Evolutionary conservation across 2,329 filamentous ascomycete species (phyloP).

Genomic region (Pseudocercospora musae): DNA sequence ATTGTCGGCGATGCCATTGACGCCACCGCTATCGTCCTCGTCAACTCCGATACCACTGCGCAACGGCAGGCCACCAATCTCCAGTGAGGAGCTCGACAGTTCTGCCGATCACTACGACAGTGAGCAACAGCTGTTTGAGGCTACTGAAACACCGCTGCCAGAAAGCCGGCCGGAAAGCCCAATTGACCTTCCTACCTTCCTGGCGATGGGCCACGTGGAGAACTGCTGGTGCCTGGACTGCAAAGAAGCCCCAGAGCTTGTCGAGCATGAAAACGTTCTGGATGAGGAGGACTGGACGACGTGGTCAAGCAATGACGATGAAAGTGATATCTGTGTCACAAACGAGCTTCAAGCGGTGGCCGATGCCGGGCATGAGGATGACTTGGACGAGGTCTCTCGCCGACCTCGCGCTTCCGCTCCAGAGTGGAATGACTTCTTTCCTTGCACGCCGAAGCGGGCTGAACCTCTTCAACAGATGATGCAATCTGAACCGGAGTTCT

Average conservation of each 20-base stretch:
- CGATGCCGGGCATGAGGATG: conserved; percentile 8
- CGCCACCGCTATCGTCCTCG: background rate
- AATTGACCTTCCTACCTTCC: conserved; percentile 29
- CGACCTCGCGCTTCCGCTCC: background rate
- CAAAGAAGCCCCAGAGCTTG: conserved; percentile 22
- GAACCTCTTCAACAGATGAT: background rate
- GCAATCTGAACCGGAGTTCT: conserved; percentile 6
- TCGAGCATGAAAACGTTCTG: conserved; percentile 11
- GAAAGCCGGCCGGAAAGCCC: conserved; percentile 11
- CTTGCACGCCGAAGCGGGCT: background rate
- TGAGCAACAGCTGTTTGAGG: conserved; percentile 28
- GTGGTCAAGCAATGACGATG: conserved; percentile 18
- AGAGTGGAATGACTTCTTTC: conserved; percentile 12
- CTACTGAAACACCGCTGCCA: conserved; percentile 9
- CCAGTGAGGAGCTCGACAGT: conserved; percentile 11
- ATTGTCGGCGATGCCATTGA: conserved; percentile 16
- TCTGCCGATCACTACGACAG: conserved; percentile 29
- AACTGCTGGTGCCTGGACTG: conserved; percentile 31
- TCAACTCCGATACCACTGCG: background rate
- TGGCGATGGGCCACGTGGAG: conserved; percentile 31
- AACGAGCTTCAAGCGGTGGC: background rate
- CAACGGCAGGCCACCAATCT: background rate
- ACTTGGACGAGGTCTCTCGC: background rate
- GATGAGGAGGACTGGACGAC: conserved; percentile 26
- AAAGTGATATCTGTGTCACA: background rate